phyloP scores from a whole-genome alignment of 2,329 filamentous ascomycete species.

The Leptographium galeiforme region DNA sequence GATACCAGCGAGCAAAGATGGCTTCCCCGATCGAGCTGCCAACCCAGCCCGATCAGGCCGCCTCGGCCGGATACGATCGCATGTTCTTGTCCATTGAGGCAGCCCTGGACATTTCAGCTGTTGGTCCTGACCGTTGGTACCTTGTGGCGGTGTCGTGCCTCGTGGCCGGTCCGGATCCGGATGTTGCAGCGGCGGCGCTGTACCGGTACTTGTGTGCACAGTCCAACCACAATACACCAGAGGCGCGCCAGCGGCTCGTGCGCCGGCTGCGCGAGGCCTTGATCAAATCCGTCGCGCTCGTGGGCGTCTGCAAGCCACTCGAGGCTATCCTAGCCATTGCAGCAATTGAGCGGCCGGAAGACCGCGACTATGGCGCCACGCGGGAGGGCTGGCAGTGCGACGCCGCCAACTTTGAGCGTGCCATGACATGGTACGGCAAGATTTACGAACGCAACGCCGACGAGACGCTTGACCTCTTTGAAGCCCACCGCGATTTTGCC shows the following conservation, averaged over 20 bases:
- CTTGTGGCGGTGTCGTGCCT: constrained; percentile 24
- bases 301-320: constrained; percentile 50
- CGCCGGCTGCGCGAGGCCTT: constrained; percentile 42
- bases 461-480: constrained; percentile 21
- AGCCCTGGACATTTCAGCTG: constrained; percentile 3
- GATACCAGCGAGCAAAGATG: too few species aligned
- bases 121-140: constrained; percentile 14
- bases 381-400: constrained; percentile 47
- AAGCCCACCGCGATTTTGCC: constrained; percentile 25
- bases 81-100: constrained; percentile 8
- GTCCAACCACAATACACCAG: constrained; percentile 27
- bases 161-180: constrained; percentile 35
- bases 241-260: constrained; percentile 31
- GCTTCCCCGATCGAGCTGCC: too few species aligned
- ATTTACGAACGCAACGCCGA: constrained; percentile 38
- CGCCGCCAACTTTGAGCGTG: constrained; percentile 37
- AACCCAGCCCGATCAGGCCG: background rate
- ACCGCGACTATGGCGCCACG: constrained; percentile 40
- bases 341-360: constrained; percentile 34
- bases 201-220: constrained; percentile 41
- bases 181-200: constrained; percentile 32
- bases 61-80: background rate
- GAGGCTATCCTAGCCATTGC: constrained; percentile 45
- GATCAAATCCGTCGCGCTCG: constrained; percentile 42
- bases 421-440: constrained; percentile 39